Evolutionary conservation across 1,284 basidiomycete genomes (phyloP).

Genomic region (Lentinula novae-zelandiae): DNA sequence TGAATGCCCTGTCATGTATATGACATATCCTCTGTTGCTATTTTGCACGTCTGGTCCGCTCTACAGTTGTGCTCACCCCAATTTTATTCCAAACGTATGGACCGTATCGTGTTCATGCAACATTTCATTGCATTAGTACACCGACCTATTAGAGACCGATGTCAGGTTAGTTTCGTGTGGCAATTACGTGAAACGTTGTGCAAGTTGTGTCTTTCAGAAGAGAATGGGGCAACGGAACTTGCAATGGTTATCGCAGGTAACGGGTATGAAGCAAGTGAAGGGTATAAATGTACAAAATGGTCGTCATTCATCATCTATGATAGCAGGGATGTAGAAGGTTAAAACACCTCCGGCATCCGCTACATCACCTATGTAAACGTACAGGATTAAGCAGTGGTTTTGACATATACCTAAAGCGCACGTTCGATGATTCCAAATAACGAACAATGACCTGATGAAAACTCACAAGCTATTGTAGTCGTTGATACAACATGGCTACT

Average conservation of each 20-base stretch:
- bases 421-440: neutral
- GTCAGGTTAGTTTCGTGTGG: too few species aligned
- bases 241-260: neutral
- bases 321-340: constrained; percentile 83
- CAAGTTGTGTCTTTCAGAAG: too few species aligned
- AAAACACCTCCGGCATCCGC: constrained; percentile 81
- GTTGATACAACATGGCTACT: constrained; percentile 82
- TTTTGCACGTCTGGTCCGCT: too few species aligned
- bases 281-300: neutral
- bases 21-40: too few species aligned
- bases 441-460: neutral
- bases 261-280: neutral
- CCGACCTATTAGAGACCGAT: too few species aligned
- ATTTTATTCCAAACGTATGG: too few species aligned
- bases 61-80: too few species aligned
- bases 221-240: too few species aligned
- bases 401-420: constrained; percentile 71
- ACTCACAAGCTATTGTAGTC: constrained; percentile 81
- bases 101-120: too few species aligned
- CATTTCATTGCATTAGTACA: too few species aligned
- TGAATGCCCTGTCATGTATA: too few species aligned
- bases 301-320: constrained; percentile 37
- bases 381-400: constrained; percentile 82
- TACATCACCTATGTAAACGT: constrained; percentile 86
- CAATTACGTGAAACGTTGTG: too few species aligned